Evolutionary conservation across 2,329 filamentous ascomycete species (phyloP), one percentile per base, ranked within the genome.

Genomic region (Fusarium sarcochroum): DNA sequence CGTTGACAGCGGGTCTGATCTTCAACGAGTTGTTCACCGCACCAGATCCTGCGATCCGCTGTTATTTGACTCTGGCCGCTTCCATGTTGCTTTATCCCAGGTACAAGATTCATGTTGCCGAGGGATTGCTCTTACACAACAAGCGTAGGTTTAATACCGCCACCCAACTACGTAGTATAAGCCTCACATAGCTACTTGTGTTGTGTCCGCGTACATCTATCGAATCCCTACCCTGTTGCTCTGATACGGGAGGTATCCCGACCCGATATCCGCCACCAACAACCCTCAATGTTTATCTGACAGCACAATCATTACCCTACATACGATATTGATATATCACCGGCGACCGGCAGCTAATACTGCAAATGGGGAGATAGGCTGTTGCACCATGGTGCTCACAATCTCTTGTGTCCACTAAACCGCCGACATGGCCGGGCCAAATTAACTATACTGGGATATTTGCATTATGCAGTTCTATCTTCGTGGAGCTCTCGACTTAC

Each of bases 341-440:
- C 8, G 57, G 30, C 20, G 27, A 30, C 34, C 45, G 54, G 52
- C 56, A 32, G 40, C 35, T 25, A 21, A 45, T 56, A 62, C 44
- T 32, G 34, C 40, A 37, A 46, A 27, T 17, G 41, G 35, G n/a
- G 42, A 54, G 34, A 58, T 40, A 38, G 55, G 38, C 50, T 45
- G 44, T 47, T 34, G 21, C 40, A 42, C 37, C 58, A 61, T 46
- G 46, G 25, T 52, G 37, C 21, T 55, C 57, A 53, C 56, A 70
- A 67, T 58, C 60, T 58, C 27, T 46, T 50, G 51, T 58, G 60
- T 47, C 68, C 70, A 72, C 70, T 72, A 63, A 62, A 59, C 38
- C 56, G 50, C 69, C 66, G 61, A 73, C 48, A 63, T 42, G 45
- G 35, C 63, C 52, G 59, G 58, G 57, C 60, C 56, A 66, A 41